A percentile compares a stretch with the other conserved stretches of the same genome.
Conservation (phyloP, 2,329 filamentous ascomycete species). For the Fusarium algeriense region DNA sequence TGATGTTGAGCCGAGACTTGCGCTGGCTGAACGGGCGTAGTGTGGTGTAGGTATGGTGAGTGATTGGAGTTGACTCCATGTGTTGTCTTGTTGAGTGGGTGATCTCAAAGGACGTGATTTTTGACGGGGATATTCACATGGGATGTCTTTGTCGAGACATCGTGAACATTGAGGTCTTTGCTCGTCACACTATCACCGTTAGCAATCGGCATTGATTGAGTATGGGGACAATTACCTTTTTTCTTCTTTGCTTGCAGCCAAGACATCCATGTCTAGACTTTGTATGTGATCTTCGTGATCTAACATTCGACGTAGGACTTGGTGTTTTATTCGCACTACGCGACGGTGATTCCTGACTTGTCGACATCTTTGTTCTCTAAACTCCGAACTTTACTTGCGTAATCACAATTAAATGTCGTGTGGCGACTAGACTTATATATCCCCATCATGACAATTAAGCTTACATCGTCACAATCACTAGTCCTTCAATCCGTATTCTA, state of each 20-base stretch:
- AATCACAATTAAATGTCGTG: rapidly evolving
- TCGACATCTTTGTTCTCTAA: neutral
- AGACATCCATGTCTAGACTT: constrained; percentile 44
- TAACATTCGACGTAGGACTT: neutral
- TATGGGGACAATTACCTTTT: constrained; percentile 11
- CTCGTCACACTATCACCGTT: constrained; percentile 30
- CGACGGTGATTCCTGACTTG: neutral
- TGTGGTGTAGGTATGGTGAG: neutral
- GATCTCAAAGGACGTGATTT: neutral
- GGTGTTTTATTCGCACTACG: neutral
- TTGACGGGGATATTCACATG: constrained; percentile 28
- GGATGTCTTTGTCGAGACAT: constrained; percentile 23
- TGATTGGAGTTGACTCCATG: neutral
- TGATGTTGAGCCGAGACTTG: neutral
- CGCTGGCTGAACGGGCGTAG: neutral
- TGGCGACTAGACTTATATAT: constrained; percentile 2
- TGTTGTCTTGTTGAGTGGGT: neutral
- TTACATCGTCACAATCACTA: neutral
- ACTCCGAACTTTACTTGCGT: neutral
- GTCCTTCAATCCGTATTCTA: neutral
- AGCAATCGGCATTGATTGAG: neutral
- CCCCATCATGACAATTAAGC: neutral
- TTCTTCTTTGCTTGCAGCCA: constrained; percentile 41
- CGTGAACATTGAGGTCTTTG: constrained; percentile 30
- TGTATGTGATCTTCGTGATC: constrained; percentile 38